Percentiles rank a stretch among this genome's conserved stretches.
phyloP scores from a whole-genome alignment of 495 filamentous ascomycete genomes.

The Aspergillus affinis region DNA sequence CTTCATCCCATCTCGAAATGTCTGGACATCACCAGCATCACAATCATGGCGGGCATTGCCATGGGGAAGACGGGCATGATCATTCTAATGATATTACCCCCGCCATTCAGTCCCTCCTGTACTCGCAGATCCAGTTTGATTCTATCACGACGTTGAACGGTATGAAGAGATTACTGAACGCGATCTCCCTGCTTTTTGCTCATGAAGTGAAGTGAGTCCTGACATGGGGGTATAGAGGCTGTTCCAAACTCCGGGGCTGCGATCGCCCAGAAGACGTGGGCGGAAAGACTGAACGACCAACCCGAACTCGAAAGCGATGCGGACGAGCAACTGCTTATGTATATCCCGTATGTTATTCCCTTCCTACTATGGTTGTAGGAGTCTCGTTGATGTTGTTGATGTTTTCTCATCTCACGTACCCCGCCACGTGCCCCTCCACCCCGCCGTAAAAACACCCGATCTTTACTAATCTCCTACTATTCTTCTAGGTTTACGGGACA shows the following conservation, averaged over 20 bases:
- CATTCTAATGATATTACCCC: constrained; percentile 90
- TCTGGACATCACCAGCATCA: constrained; percentile 47
- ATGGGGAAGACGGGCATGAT: constrained; percentile 57
- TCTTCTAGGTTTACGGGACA: constrained; percentile 81
- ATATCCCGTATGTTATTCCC: constrained; percentile 70
- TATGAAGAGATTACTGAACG: constrained; percentile 13
- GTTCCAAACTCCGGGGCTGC: constrained; percentile 63
- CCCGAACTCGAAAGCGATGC: constrained; percentile 80
- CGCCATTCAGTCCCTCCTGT: constrained; percentile 82
- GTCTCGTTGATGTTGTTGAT: not conserved
- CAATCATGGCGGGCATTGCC: constrained; percentile 41
- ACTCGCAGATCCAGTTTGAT: constrained; percentile 88
- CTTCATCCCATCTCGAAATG: constrained; percentile 23
- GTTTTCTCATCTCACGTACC: constrained; percentile 15
- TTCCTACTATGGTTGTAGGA: not conserved
- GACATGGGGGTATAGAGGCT: constrained; percentile 44
- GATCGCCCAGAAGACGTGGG: constrained; percentile 89
- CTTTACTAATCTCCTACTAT: not conserved
- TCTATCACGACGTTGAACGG: constrained; percentile 82
- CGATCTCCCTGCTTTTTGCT: not conserved
- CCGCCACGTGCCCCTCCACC: constrained; percentile 29
- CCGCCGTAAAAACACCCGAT: constrained; percentile 3
- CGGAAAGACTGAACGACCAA: constrained; percentile 65
- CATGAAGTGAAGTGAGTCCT: constrained; percentile 5
- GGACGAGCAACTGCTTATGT: constrained; percentile 91